phyloP scores from a whole-genome alignment of 352 stramenopile genomes.

The Phytophthora pistaciae region DNA sequence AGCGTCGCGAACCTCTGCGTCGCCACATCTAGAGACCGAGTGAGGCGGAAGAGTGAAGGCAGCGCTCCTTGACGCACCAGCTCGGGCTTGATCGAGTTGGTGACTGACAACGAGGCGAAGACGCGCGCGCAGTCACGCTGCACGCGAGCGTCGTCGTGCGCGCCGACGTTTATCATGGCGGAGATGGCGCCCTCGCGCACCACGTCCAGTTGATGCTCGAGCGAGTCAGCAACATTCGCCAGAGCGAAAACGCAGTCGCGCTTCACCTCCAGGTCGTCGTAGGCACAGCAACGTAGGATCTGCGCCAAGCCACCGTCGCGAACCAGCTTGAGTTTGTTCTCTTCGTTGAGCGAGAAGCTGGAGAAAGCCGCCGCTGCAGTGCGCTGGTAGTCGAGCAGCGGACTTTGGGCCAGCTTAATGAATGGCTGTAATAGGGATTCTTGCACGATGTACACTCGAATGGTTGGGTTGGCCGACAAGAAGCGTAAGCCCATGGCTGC shows the following conservation, averaged over 20 bases:
- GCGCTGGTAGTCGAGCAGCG: conserved; percentile 93
- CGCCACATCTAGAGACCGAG: conserved; percentile 92
- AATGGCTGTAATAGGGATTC: conserved; percentile 93
- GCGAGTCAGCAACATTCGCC: conserved; percentile 93
- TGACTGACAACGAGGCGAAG: conserved; percentile 92
- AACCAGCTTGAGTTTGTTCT: conserved; percentile 96
- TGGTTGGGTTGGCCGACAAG: conserved; percentile 93
- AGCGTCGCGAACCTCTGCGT: conserved; percentile 96
- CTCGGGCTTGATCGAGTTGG: conserved; percentile 83
- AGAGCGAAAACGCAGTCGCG: conserved; percentile 95
- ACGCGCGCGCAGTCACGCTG: conserved; percentile 94
- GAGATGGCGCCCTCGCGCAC: conserved; percentile 89
- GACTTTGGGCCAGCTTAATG: conserved; percentile 91
- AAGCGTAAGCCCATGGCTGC: conserved; percentile 96
- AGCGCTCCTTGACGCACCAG: conserved; percentile 87
- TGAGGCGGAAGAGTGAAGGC: conserved; percentile 93
- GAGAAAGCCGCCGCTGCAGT: conserved; percentile 94
- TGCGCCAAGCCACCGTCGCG: conserved; percentile 90
- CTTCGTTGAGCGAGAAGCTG: conserved; percentile 93
- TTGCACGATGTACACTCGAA: conserved; percentile 93
- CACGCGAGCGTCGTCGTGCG: conserved; percentile 90
- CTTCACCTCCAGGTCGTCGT: conserved; percentile 92
- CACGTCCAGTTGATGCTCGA: conserved; percentile 92
- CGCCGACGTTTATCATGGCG: conserved; percentile 76
- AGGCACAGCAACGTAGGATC: conserved; percentile 92